A percentile compares a stretch with the other conserved stretches of the same genome.
phyloP scores from a whole-genome alignment of 441 rosid species.

The Arabidopsis lyrata region DNA sequence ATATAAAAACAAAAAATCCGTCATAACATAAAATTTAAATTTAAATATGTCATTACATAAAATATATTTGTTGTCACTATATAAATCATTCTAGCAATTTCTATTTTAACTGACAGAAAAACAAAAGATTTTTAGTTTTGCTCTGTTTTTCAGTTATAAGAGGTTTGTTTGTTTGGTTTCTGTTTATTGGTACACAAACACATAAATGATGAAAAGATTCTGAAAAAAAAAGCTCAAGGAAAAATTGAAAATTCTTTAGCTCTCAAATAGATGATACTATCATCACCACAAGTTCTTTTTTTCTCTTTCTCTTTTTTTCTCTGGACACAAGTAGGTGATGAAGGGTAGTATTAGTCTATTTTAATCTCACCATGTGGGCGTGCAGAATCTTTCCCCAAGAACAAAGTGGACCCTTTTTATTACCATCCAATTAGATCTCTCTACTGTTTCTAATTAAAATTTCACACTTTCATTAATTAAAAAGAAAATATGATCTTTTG shows the following conservation, averaged over 20 bases:
- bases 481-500: slow-evolving; percentile 1
- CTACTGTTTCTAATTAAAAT: slow-evolving; percentile 36
- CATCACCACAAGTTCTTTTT: slow-evolving; percentile 33
- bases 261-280: slow-evolving; percentile 40
- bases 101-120: slow-evolving; percentile 27
- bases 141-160: slow-evolving; percentile 41
- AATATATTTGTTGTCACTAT: too few relatives aligned
- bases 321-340: slow-evolving; percentile 39
- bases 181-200: slow-evolving; percentile 41
- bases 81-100: too few relatives aligned
- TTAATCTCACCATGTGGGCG: slow-evolving; percentile 47
- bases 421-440: slow-evolving; percentile 43
- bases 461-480: slow-evolving; percentile 31
- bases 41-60: too few relatives aligned
- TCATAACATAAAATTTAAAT: too few relatives aligned
- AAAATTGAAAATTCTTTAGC: slow-evolving; percentile 20
- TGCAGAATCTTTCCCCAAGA: slow-evolving; percentile 54
- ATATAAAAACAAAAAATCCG: too few relatives aligned
- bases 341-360: slow-evolving; percentile 36
- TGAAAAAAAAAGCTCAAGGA: slow-evolving; percentile 34
- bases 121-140: slow-evolving; percentile 27
- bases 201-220: slow-evolving; percentile 41
- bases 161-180: slow-evolving; percentile 36
- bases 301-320: too few relatives aligned
- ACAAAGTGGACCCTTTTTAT: slow-evolving; percentile 47